phyloP scores from a whole-genome alignment of 176 grass and related monocot genomes.

The Pontederia crassipes region DNA sequence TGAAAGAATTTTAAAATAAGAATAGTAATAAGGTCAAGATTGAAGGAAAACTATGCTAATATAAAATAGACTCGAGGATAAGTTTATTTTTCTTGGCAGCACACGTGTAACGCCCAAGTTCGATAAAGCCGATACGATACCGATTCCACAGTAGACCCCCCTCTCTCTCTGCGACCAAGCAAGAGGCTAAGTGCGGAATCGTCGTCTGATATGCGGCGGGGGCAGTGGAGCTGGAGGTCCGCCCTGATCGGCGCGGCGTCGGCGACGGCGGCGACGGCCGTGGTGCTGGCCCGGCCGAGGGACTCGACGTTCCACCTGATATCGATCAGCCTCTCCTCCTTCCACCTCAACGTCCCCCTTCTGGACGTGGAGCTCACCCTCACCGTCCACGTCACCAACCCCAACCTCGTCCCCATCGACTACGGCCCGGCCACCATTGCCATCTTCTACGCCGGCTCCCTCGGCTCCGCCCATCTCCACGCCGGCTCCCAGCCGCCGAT shows the following conservation, averaged over 20 bases:
- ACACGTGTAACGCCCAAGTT: too few relatives aligned
- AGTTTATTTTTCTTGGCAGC: too few relatives aligned
- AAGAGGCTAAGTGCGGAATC: not conserved
- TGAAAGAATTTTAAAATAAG: too few relatives aligned
- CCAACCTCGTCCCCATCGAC: conserved; percentile 59
- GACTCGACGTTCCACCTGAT: conserved; percentile 71
- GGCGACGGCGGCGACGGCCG: conserved; percentile 24
- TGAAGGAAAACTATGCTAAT: too few relatives aligned
- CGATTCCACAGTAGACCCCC: too few relatives aligned
- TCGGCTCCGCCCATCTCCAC: conserved; percentile 55
- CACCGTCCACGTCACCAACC: conserved; percentile 76
- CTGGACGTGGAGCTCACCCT: conserved; percentile 72
- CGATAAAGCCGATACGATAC: too few relatives aligned
- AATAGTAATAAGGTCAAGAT: too few relatives aligned
- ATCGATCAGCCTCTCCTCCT: conserved; percentile 62
- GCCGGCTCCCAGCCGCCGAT: conserved; percentile 51
- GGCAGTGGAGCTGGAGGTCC: conserved; percentile 57
- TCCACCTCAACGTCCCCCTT: conserved; percentile 53
- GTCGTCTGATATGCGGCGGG: not conserved
- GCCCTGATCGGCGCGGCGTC: conserved; percentile 46
- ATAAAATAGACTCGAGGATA: too few relatives aligned
- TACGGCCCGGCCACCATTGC: conserved; percentile 51
- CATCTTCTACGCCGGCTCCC: conserved; percentile 59
- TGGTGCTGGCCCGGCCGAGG: conserved; percentile 33
- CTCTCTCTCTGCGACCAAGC: not conserved